Conservation (phyloP, 2,329 filamentous ascomycete species). For the Talaromyces rugulosus region DNA sequence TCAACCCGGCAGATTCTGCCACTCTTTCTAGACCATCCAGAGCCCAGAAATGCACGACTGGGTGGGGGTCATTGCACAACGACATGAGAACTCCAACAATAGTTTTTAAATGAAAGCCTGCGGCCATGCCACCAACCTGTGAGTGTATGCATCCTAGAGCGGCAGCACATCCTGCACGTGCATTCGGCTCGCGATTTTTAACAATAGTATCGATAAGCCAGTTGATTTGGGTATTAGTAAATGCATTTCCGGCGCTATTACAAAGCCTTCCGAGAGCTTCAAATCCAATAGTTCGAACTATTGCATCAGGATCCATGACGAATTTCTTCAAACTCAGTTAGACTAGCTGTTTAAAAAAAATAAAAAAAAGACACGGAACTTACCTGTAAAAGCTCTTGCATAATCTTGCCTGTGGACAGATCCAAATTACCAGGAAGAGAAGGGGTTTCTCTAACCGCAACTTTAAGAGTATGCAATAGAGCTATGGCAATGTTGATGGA, state of each 20-base stretch:
- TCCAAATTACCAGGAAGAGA: slow-evolving; percentile 70
- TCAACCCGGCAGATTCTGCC: slow-evolving; percentile 85
- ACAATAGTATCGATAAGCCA: slow-evolving; percentile 92
- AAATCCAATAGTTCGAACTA: slow-evolving; percentile 79
- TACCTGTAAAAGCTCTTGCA: slow-evolving; percentile 71
- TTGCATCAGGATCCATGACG: slow-evolving; percentile 77
- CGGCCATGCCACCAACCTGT: slow-evolving; percentile 95
- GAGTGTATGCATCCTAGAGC: slow-evolving; percentile 90
- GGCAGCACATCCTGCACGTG: slow-evolving; percentile 89
- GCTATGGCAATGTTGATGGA: slow-evolving; percentile 84
- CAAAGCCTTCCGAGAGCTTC: slow-evolving; percentile 83
- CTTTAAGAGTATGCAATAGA: slow-evolving; percentile 73
- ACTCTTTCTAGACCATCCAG: slow-evolving; percentile 82
- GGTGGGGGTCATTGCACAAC: slow-evolving; percentile 89
- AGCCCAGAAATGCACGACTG: slow-evolving; percentile 94
- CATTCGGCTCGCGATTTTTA: slow-evolving; percentile 85
- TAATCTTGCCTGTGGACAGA: slow-evolving; percentile 68
- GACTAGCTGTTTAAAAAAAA: slow-evolving; percentile 2
- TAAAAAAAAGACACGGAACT: background rate
- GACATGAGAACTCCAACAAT: slow-evolving; percentile 99
- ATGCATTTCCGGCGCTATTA: slow-evolving; percentile 75
- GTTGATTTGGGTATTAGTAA: slow-evolving; percentile 87
- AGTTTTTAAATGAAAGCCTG: slow-evolving; percentile 91
- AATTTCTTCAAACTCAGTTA: slow-evolving; percentile 50
- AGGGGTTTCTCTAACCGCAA: slow-evolving; percentile 74